Evolutionary conservation across 2,329 filamentous ascomycete species (phyloP).

Genomic region (Microdochium nivale): DNA sequence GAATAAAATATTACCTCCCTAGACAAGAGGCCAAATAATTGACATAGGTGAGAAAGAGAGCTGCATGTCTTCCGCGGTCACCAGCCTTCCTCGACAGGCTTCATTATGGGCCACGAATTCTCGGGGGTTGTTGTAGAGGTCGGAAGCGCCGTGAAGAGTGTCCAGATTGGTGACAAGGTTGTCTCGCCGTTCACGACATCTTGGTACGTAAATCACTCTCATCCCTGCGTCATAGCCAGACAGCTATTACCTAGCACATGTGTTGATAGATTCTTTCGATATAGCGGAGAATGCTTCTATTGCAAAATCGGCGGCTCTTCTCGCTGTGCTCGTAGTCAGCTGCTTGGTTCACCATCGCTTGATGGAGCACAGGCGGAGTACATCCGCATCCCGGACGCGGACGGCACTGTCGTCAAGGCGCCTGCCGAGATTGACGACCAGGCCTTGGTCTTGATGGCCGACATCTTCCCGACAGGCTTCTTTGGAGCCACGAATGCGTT

Average conservation of each 20-base stretch:
- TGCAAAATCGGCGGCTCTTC: conserved; percentile 70
- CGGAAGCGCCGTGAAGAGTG: conserved; percentile 57
- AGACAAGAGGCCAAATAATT: conserved; percentile 4
- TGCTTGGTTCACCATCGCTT: conserved; percentile 62
- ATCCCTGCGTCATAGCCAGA: not conserved
- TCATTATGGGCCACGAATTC: conserved; percentile 78
- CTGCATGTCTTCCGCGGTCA: conserved; percentile 81
- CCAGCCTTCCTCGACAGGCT: conserved; percentile 56
- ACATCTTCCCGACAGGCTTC: conserved; percentile 84
- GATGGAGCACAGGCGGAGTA: conserved; percentile 80
- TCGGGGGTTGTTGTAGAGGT: conserved; percentile 64
- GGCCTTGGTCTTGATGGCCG: conserved; percentile 78
- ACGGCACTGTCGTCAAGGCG: conserved; percentile 70
- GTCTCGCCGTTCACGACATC: conserved; percentile 79
- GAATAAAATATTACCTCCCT: conserved; percentile 1
- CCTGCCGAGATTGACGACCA: conserved; percentile 64
- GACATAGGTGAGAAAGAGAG: conserved; percentile 45
- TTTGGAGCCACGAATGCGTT: conserved; percentile 78
- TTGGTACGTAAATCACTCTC: conserved; percentile 42
- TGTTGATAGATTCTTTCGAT: conserved; percentile 1
- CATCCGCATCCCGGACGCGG: conserved; percentile 71
- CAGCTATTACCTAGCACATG: not conserved
- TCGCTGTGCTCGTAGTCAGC: conserved; percentile 59
- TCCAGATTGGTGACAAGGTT: conserved; percentile 68
- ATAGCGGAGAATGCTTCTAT: conserved; percentile 69